Evolutionary conservation across 2,329 filamentous ascomycete species (phyloP).

Genomic region (Taxawa tesnikishii): DNA sequence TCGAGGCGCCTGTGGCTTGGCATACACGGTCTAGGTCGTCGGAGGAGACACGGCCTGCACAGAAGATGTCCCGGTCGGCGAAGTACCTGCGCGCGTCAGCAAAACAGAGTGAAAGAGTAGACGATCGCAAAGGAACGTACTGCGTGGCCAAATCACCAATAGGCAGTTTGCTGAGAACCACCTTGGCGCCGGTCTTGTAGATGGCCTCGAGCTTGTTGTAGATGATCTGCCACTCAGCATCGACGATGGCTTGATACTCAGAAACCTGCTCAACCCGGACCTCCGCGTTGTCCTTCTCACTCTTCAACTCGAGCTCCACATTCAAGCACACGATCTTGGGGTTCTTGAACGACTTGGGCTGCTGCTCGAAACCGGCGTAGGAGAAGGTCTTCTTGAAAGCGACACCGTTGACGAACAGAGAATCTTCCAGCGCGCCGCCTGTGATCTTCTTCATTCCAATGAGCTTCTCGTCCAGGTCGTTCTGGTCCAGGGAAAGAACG

Average conservation of each 20-base stretch:
- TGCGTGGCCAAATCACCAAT: slow-evolving; percentile 97
- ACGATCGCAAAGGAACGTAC: slow-evolving; percentile 20
- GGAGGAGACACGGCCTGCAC: slow-evolving; percentile 78
- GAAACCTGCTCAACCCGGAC: slow-evolving; percentile 96
- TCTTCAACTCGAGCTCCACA: slow-evolving; percentile 96
- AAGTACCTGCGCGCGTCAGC: slow-evolving; percentile 50
- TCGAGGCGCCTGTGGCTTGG: slow-evolving; percentile 80
- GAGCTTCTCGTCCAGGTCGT: slow-evolving; percentile 93
- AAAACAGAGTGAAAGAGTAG: neutral
- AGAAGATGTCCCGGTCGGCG: slow-evolving; percentile 96
- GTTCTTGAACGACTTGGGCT: slow-evolving; percentile 88
- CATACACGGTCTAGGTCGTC: slow-evolving; percentile 96
- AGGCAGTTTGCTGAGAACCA: slow-evolving; percentile 91
- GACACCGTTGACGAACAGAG: slow-evolving; percentile 92
- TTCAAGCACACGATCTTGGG: slow-evolving; percentile 97
- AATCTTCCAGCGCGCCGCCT: slow-evolving; percentile 89
- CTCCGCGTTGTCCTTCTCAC: slow-evolving; percentile 98
- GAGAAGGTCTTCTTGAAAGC: slow-evolving; percentile 99
- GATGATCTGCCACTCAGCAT: slow-evolving; percentile 99
- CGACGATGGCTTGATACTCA: slow-evolving; percentile 98
- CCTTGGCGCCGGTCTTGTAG: slow-evolving; percentile 88
- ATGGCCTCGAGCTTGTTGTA: slow-evolving; percentile 97
- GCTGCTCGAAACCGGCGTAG: slow-evolving; percentile 97
- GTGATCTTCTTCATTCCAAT: slow-evolving; percentile 98
- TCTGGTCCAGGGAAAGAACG: slow-evolving; percentile 87